These are phyloP conservation scores for Holtermannia corniformis DNA, from an alignment of 768 basidiomycete species.

Conservation along the genomic window DNA sequence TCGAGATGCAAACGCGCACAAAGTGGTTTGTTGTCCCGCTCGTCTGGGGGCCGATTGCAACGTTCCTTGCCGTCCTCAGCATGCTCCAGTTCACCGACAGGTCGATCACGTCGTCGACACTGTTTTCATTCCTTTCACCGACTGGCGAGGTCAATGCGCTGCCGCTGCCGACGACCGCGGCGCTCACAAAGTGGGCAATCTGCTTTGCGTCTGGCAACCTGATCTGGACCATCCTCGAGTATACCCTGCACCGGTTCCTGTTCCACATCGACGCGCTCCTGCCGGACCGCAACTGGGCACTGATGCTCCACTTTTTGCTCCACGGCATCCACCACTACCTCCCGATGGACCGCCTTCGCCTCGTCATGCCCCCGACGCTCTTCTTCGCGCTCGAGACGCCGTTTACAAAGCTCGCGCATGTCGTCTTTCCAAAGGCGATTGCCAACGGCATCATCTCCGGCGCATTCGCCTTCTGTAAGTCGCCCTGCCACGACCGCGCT, in stretches of 20 bases:
- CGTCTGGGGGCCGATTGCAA: constrained; percentile 80
- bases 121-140: not conserved
- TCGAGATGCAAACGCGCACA: constrained; percentile 77
- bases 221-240: constrained; percentile 91
- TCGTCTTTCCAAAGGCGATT: constrained; percentile 67
- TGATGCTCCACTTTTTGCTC: constrained; percentile 80
- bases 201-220: constrained; percentile 80
- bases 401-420: constrained; percentile 74
- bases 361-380: constrained; percentile 91
- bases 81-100: constrained; percentile 53
- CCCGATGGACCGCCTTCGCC: constrained; percentile 87
- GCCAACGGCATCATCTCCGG: constrained; percentile 91
- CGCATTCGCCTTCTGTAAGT: constrained; percentile 48
- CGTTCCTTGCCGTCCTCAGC: constrained; percentile 72
- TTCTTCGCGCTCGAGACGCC: constrained; percentile 70
- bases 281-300: constrained; percentile 69
- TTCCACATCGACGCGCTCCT: constrained; percentile 87
- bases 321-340: constrained; percentile 97
- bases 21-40: constrained; percentile 88
- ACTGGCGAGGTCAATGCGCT: constrained; percentile 42
- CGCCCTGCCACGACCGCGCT: not conserved
- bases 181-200: constrained; percentile 50
- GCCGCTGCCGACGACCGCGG: constrained; percentile 43
- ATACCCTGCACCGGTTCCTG: constrained; percentile 84
- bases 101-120: constrained; percentile 4